Percentiles rank a stretch among this genome's conserved stretches.
Conservation (phyloP, 495 filamentous ascomycete species). For the Penicillium atrosanguineum region DNA sequence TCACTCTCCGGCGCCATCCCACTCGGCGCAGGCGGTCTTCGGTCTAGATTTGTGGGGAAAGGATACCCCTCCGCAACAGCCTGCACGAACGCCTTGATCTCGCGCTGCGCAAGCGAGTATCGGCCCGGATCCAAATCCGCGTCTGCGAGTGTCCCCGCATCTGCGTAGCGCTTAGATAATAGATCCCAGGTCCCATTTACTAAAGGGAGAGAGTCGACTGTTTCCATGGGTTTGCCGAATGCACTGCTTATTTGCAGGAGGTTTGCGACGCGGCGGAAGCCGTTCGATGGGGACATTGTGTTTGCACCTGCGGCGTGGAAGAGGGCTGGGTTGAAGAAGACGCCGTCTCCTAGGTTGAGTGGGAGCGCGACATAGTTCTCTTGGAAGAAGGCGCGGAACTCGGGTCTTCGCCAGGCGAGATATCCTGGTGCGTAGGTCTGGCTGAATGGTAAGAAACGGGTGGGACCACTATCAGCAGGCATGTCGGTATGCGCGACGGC, state of each 20-base stretch:
- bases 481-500: constrained; percentile 56
- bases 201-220: constrained; percentile 43
- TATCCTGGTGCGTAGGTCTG: constrained; percentile 52
- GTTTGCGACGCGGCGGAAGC: constrained; percentile 49
- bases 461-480: constrained; percentile 52
- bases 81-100: constrained; percentile 33
- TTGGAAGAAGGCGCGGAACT: constrained; percentile 49
- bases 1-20: constrained; percentile 57
- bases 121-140: constrained; percentile 23
- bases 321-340: constrained; percentile 57
- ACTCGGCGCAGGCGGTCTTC: constrained; percentile 43
- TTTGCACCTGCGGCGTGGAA: constrained; percentile 58
- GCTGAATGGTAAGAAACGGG: constrained; percentile 52
- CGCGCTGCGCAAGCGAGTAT: constrained; percentile 7
- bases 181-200: constrained; percentile 41
- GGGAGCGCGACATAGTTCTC: constrained; percentile 45
- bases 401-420: constrained; percentile 45
- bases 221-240: constrained; percentile 60
- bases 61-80: constrained; percentile 54
- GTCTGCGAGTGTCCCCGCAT: constrained; percentile 28
- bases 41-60: constrained; percentile 56
- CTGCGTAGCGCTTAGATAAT: constrained; percentile 30
- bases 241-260: constrained; percentile 54
- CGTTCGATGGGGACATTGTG: constrained; percentile 24
- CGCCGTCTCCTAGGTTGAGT: constrained; percentile 46